Evolutionary conservation across 371 early-diverging fungal genomes (phyloP), one percentile per base, ranked within the genome.

Genomic region (Capniomyces stellatus): DNA sequence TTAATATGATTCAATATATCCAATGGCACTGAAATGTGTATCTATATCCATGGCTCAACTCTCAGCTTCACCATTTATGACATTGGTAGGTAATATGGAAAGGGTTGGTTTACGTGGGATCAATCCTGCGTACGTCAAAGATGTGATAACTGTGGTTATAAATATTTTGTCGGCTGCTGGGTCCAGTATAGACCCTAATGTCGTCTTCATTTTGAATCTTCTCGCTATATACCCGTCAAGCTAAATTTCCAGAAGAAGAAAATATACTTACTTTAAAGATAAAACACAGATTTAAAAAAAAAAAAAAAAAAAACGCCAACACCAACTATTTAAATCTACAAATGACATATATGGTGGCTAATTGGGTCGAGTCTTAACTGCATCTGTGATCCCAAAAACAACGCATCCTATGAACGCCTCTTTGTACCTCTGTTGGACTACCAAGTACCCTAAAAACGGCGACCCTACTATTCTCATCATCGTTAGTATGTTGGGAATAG

Each of bases 131-230:
- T 75, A 75, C 2, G 80, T 75, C 51, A 94, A 63, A 25, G 91
- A 80, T 2, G 91, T 72, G 10, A 89, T 85, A 66, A 94, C 63
- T 12, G 83, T 78, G 0, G 92, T 89, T 92, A 95, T 91, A 23
- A 97, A 64, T 1, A 82, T 76, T 66, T 97, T 97, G 69, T 97
- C 97, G 2, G 95, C 95, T n/a, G 84, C 78, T 2, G 97, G 97
- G 59, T 97, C 97, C 43, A 95, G 75, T 22, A 91, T 84, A 0
- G 88, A 85, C 3, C 97, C 97, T 19, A 92, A 69, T 29, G 83
- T 70, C 12, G 88, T 86, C 60, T 78, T 78, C 81, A 85, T 78
- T 46, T 89, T 82, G 63, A 77, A 94, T 43, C 74, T 70, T 30
- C 95, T 73, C 3, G 97, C 97, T 58, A 95, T 81, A 59, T 75